These are phyloP conservation scores for Emmonsiellopsis sp. DNA, from an alignment of 2,329 filamentous ascomycete species.

Conservation along the genomic window DNA sequence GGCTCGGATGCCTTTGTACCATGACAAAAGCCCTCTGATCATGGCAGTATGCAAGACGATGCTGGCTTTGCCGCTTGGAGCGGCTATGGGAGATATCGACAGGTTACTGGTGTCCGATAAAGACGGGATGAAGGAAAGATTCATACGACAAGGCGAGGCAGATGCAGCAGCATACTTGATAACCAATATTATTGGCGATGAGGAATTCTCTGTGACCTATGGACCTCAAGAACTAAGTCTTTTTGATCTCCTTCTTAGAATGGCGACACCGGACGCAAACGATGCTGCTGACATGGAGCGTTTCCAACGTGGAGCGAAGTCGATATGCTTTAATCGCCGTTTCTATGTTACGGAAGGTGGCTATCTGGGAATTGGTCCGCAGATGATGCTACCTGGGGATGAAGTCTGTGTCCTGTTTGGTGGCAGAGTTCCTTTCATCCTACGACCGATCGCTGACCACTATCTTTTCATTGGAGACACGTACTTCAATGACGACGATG, in stretches of 20 bases:
- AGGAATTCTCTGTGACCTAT: background rate
- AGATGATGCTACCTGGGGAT: constrained; percentile 1
- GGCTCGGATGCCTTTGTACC: constrained; percentile 1
- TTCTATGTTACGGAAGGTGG: constrained; percentile 4
- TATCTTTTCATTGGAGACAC: constrained; percentile 5
- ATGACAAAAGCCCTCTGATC: background rate
- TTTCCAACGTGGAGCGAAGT: background rate
- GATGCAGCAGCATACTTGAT: constrained; percentile 1
- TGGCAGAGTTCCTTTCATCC: constrained; percentile 6
- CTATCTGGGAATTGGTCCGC: constrained; percentile 5
- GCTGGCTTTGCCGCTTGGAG: background rate
- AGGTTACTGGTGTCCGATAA: background rate
- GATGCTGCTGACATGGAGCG: background rate
- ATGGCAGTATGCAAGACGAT: constrained; percentile 2
- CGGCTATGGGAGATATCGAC: background rate
- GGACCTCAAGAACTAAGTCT: background rate
- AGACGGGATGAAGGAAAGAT: constrained; percentile 1
- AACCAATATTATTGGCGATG: background rate
- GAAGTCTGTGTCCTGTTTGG: constrained; percentile 6
- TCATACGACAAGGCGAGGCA: background rate
- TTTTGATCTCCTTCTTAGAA: background rate
- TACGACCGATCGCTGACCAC: background rate
- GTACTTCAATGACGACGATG: background rate
- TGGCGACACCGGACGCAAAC: background rate
- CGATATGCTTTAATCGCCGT: background rate